A percentile compares a stretch with the other conserved stretches of the same genome.
phyloP scores from a whole-genome alignment of 306 rosid species.

The Dalbergia cultrata region DNA sequence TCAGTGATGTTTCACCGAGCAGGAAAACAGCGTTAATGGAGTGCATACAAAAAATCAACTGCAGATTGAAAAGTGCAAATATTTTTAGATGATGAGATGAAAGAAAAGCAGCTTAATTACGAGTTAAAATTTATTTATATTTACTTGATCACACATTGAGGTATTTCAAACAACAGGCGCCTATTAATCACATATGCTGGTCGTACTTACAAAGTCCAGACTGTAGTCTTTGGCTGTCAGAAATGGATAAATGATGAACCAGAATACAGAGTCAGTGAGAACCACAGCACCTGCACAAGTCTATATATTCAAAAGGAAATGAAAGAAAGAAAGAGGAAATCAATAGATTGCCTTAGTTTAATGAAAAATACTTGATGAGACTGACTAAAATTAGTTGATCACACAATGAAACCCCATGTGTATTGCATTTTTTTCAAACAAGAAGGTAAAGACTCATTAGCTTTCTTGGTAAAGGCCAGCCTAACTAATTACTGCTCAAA shows the following conservation, averaged over 20 bases:
- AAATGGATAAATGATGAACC: constrained; percentile 83
- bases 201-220: constrained; percentile 76
- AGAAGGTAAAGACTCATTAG: not conserved
- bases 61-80: constrained; percentile 44
- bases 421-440: not conserved
- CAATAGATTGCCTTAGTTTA: constrained; percentile 4
- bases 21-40: constrained; percentile 83
- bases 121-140: not conserved
- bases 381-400: not conserved
- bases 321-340: not conserved
- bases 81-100: constrained; percentile 47
- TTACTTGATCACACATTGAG: not conserved
- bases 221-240: constrained; percentile 56
- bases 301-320: constrained; percentile 54
- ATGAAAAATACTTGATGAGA: not conserved
- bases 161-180: not conserved
- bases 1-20: constrained; percentile 79
- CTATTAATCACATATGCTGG: not conserved
- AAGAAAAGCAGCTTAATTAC: not conserved
- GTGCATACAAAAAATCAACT: constrained; percentile 83
- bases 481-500: not conserved
- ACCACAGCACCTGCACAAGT: constrained; percentile 85
- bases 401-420: constrained; percentile 18
- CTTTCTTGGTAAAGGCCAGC: not conserved
- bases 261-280: constrained; percentile 83